Base-by-base conservation (phyloP, 1,284 basidiomycete genomes). In the Tremellales sp. region DNA sequence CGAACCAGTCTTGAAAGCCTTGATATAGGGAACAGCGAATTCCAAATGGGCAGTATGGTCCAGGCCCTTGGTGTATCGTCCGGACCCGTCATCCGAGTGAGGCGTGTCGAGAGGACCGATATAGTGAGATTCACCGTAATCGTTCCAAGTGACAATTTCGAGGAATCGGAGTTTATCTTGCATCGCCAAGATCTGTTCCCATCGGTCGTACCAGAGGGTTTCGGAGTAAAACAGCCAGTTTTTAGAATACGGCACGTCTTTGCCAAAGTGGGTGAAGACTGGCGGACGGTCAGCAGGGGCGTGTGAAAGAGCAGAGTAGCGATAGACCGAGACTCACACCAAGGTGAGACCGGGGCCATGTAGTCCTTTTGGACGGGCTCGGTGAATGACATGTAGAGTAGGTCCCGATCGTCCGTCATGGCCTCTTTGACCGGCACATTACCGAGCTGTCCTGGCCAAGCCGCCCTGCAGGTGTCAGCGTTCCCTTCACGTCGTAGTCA, bases 101-200 rank as follows among this genome's bases (percentile, higher is more conserved):
- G 58, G 47, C 13, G 62, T 64, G 48, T 59, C 49, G 55, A 57
- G 63, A 0, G 68, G 68, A 19, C 64, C 66, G 44, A 75, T 55
- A 54, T 75, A 62, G 51, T 72, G 70, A 8, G 70, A 69, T 56
- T 75, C 74, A 44, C 68, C 66, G 44, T 66, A 75, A 61, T 75
- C 74, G 57, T 74, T 75, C 74, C 74, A 75, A 10, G 72, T 73
- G 13, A 74, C 58, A 60, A 55, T 68, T 57, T 75, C 74, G 46
- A 74, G 35, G 39, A 63, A 72, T 22, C 68, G 59, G 35, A 71
- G 48, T 24, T 63, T 42, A 26, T 56, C 49, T 8, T 59, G 56
- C 4, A 74, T 43, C 24, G 49, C 17, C 22, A 75, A 51, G 33
- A 73, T 62, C 54, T 74, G 62, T 7, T 72, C 60, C 74, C 74